These are phyloP conservation scores for Lodderomyces metapsilosis DNA, from an alignment of 1,139 yeast genomes.

Conservation along the genomic window DNA sequence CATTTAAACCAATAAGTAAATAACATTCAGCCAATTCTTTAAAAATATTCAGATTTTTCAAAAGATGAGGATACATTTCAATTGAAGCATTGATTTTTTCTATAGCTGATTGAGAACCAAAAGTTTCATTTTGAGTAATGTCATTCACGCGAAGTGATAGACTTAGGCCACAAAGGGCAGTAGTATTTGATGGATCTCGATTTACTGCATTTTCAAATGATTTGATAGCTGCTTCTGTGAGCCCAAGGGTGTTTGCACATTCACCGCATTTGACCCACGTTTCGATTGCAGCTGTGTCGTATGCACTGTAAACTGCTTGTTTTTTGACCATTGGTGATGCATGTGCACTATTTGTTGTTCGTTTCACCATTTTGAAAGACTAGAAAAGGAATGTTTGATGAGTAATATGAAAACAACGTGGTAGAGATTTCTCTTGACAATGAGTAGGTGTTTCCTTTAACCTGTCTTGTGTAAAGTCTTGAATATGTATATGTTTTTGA, in stretches of 20 bases:
- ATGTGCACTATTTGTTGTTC: conserved; percentile 7
- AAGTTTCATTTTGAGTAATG: conserved; percentile 32
- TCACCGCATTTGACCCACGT: conserved; percentile 54
- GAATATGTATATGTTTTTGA: too few relatives aligned
- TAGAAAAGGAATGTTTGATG: background rate
- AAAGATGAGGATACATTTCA: conserved; percentile 30
- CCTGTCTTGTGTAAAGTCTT: too few relatives aligned
- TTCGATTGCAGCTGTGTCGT: conserved; percentile 28
- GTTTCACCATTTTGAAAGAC: conserved; percentile 10
- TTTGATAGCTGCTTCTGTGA: conserved; percentile 39
- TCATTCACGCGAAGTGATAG: conserved; percentile 40
- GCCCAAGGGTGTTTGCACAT: conserved; percentile 47
- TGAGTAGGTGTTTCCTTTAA: too few relatives aligned
- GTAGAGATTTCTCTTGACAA: too few relatives aligned
- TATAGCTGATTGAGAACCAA: conserved; percentile 43
- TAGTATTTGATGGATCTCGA: conserved; percentile 41
- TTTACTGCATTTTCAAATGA: conserved; percentile 47
- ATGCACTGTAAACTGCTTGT: conserved; percentile 6
- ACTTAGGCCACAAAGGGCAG: conserved; percentile 45
- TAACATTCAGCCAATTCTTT: conserved; percentile 52
- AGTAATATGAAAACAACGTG: background rate
- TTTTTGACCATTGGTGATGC: conserved; percentile 9
- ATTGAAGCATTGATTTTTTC: conserved; percentile 42
- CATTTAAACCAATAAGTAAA: conserved; percentile 43
- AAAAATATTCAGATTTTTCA: conserved; percentile 37